phyloP scores from a whole-genome alignment of 164 flowering plant genomes.

The Amborella trichopoda region DNA sequence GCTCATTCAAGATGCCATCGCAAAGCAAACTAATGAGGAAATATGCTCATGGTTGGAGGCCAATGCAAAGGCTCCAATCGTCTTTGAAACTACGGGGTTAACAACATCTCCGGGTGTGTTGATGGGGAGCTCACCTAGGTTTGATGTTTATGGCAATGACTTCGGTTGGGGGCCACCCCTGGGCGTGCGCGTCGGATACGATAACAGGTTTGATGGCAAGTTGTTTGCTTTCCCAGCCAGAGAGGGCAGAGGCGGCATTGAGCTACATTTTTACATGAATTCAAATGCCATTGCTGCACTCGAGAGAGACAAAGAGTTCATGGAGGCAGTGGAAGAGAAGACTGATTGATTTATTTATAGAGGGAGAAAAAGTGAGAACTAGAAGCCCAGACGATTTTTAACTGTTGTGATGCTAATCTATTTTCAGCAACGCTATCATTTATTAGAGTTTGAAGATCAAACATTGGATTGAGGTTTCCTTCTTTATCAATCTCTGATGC shows the following conservation, averaged over 20 bases:
- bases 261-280: not conserved
- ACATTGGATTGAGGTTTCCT: no score
- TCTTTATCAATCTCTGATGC: no score
- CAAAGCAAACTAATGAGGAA: not conserved
- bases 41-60: not conserved
- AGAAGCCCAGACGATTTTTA: no score
- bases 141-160: slow-evolving; percentile 3
- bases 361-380: no score
- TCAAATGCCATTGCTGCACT: not conserved
- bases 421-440: no score
- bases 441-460: no score
- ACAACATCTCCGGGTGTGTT: not conserved
- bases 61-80: not conserved
- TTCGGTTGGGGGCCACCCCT: slow-evolving; percentile 4
- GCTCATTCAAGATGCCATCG: not conserved
- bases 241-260: not conserved
- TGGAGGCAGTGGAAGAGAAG: no score
- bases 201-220: slow-evolving; percentile 1
- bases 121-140: slow-evolving; percentile 4
- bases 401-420: no score
- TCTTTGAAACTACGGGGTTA: slow-evolving; percentile 13
- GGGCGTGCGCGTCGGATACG: not conserved
- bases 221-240: not conserved
- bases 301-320: not conserved
- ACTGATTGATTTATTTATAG: no score